These are phyloP conservation scores for Heliosperma pusillum DNA, from an alignment of 148 eudicot species.

Conservation along the genomic window DNA sequence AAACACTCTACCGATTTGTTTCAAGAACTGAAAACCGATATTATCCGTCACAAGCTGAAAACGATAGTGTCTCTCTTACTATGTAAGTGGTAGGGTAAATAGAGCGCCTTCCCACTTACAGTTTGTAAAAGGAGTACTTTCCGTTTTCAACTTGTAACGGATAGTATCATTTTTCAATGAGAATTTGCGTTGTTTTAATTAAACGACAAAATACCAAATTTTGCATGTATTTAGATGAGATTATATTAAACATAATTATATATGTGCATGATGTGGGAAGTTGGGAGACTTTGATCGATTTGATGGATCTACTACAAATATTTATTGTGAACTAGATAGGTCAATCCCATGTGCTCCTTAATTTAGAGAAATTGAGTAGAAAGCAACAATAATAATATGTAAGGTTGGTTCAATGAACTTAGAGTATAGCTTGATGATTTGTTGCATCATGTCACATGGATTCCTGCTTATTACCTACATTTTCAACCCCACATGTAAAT, in stretches of 20 bases:
- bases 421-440: background rate
- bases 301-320: background rate
- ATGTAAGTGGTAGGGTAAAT: too few species aligned
- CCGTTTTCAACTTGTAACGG: too few species aligned
- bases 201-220: background rate
- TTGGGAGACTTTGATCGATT: background rate
- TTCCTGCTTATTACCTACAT: background rate
- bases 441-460: conserved; percentile 27
- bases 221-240: background rate
- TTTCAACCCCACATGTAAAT: background rate
- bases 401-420: conserved; percentile 25
- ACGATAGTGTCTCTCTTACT: too few species aligned
- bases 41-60: too few species aligned
- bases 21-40: too few species aligned
- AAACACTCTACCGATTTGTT: too few species aligned
- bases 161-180: too few species aligned
- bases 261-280: conserved; percentile 15
- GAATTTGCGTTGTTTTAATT: too few species aligned
- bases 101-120: too few species aligned
- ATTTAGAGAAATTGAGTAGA: background rate
- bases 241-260: background rate
- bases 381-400: conserved; percentile 11
- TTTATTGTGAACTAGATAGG: conserved; percentile 6
- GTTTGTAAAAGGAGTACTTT: too few species aligned
- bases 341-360: conserved; percentile 9